A percentile compares a stretch with the other conserved stretches of the same genome.
phyloP scores from a whole-genome alignment of 2,329 filamentous ascomycete genomes.

The Aspergillus ibericus region DNA sequence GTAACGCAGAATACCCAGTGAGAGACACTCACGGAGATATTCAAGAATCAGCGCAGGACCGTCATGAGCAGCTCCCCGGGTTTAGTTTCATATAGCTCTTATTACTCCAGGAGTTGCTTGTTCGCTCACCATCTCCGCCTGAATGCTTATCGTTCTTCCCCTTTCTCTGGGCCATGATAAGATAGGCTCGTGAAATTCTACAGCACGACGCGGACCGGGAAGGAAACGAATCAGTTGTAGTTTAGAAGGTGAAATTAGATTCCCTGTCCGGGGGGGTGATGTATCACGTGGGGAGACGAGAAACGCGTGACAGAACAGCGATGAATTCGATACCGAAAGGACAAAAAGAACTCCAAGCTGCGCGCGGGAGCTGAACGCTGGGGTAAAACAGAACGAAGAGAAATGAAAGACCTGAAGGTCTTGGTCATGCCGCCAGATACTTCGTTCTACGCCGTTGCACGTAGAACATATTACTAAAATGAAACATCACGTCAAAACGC shows the following conservation, averaged over 20 bases:
- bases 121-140: conserved; percentile 32
- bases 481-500: not conserved
- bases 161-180: conserved; percentile 42
- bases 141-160: conserved; percentile 35
- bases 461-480: not conserved
- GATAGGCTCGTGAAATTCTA: not conserved
- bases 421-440: not conserved
- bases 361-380: not conserved
- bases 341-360: not conserved
- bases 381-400: not conserved
- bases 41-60: conserved; percentile 48
- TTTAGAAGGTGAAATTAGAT: not conserved
- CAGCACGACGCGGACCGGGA: not conserved
- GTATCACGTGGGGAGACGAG: not conserved
- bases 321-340: not conserved
- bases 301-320: not conserved
- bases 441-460: not conserved
- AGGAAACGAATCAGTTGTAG: not conserved
- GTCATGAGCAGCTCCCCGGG: conserved; percentile 16
- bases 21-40: conserved; percentile 49
- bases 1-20: not conserved
- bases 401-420: not conserved
- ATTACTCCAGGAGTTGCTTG: not conserved
- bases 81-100: conserved; percentile 3
- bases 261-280: not conserved